Base-by-base conservation (phyloP, 2,329 filamentous ascomycete genomes). In the Fusarium odoratissimum region DNA sequence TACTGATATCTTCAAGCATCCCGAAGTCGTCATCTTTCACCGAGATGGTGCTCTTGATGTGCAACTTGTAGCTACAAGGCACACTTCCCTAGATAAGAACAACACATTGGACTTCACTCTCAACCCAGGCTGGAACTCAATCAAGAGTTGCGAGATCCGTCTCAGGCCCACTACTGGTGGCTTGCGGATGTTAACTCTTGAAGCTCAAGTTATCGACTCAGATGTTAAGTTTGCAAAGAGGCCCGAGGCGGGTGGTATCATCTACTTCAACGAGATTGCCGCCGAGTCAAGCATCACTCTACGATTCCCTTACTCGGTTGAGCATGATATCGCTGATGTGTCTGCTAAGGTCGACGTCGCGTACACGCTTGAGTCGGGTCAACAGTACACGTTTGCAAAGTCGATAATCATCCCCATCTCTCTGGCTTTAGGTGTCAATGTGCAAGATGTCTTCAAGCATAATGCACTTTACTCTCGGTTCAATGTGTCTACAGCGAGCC, bases 391-490 rank as follows among this genome's bases (percentile, higher is more conserved):
- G 54, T 76, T 83, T 55, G 80, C 81, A 42, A 84, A 83, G 54
- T 75, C 77, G 6, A 93, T 94, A 72, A 89, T 86, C 7, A 86
- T 97, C 25, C 88, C 91, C 6, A 92, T 96, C 4, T 88, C 92
- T 2, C 85, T 99, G 8, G 93, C 94, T 0, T 86, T 99, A 7
- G 95, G 95, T 6, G 96, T 99, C 70, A 98, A 98, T 73, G 96
- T 99, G 10, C 95, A 98, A 77, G 96, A 99, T 76, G 90, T 97
- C 33, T 98, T 98, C 85, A 97, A 97, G 79, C 90, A 94, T 71
- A 84, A 91, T 12, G 87, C 90, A 0, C 86, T 98, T 0, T 96
- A 96, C 78, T 98, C 95, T 0, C 92, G 92, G 14, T 99, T 99
- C 80, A 97, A 93, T 19, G 92, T 99, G 58, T 95, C 94, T 17